A percentile compares a stretch with the other conserved stretches of the same genome.
These are phyloP conservation scores for Aureobasidium namibiae DNA, from an alignment of 2,329 filamentous ascomycete genomes.

Conservation along the genomic window DNA sequence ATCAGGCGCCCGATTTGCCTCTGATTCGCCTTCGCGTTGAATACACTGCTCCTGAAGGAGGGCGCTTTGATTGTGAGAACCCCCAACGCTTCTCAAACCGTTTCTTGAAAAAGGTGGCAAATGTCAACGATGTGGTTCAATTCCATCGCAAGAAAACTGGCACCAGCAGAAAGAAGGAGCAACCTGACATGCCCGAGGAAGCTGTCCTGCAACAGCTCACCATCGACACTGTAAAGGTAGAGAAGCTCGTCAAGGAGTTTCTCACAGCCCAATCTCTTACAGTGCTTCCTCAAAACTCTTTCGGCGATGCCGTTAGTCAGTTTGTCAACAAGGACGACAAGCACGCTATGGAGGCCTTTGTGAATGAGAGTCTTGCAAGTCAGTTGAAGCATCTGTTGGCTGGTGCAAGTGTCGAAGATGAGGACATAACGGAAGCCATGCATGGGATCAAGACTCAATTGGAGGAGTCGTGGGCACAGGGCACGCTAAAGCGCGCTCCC, in stretches of 20 bases:
- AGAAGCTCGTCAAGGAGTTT: constrained; percentile 81
- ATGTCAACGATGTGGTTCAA: constrained; percentile 86
- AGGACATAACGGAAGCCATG: constrained; percentile 54
- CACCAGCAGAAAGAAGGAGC: constrained; percentile 41
- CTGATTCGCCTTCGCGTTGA: constrained; percentile 87
- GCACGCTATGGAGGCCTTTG: constrained; percentile 61
- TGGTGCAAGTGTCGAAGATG: constrained; percentile 52
- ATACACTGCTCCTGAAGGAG: constrained; percentile 74
- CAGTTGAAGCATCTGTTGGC: constrained; percentile 48
- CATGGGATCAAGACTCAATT: constrained; percentile 48
- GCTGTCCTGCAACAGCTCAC: constrained; percentile 52
- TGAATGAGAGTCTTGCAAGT: constrained; percentile 34
- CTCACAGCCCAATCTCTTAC: constrained; percentile 80
- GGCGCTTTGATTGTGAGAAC: constrained; percentile 84
- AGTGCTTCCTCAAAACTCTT: constrained; percentile 84
- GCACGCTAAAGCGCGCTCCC: constrained; percentile 45
- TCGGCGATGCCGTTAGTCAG: constrained; percentile 84
- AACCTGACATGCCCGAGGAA: constrained; percentile 55
- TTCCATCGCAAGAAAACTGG: constrained; percentile 83
- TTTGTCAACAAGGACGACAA: constrained; percentile 96
- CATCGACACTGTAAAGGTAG: constrained; percentile 75
- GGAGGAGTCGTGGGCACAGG: constrained; percentile 64
- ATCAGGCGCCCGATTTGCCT: constrained; percentile 62
- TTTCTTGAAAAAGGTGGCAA: constrained; percentile 84
- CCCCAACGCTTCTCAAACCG: constrained; percentile 92